phyloP scores from a whole-genome alignment of 768 basidiomycete species.

The Leccinum obscurum region DNA sequence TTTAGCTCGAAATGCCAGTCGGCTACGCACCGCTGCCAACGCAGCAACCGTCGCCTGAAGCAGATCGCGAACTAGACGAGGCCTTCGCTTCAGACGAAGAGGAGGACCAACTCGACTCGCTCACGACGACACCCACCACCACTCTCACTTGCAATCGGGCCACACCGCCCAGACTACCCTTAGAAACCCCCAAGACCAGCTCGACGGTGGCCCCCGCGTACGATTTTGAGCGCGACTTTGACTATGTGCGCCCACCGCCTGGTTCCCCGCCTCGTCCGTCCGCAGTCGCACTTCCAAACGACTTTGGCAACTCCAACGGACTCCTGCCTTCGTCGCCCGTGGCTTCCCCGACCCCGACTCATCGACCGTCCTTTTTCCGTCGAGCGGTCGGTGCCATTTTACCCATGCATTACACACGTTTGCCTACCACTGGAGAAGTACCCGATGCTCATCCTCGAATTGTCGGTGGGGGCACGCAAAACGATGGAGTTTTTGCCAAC shows the following conservation, averaged over 20 bases:
- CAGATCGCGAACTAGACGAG: conserved; percentile 68
- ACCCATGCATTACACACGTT: conserved; percentile 62
- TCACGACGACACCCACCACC: conserved; percentile 36
- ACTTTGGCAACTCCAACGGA: conserved; percentile 74
- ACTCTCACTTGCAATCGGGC: too few species aligned
- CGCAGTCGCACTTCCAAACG: conserved; percentile 58
- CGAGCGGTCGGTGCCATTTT: conserved; percentile 57
- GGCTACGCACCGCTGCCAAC: conserved; percentile 57
- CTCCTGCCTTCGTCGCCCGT: conserved; percentile 52
- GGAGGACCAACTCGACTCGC: conserved; percentile 26
- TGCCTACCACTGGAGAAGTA: conserved; percentile 43
- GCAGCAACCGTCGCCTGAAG: conserved; percentile 43
- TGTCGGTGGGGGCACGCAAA: conserved; percentile 72
- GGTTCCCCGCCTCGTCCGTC: conserved; percentile 73
- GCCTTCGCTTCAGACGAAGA: conserved; percentile 68
- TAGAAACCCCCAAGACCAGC: conserved; percentile 18
- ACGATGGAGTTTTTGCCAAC: conserved; percentile 96
- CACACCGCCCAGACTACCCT: conserved; percentile 18
- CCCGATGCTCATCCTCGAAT: conserved; percentile 25
- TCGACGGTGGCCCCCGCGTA: conserved; percentile 28
- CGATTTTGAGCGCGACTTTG: conserved; percentile 82
- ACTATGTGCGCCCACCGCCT: conserved; percentile 67
- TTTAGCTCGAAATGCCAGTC: conserved; percentile 42
- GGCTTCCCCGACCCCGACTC: conserved; percentile 27
- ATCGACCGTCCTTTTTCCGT: conserved; percentile 54